A percentile compares a stretch with the other conserved stretches of the same genome.
These are phyloP conservation scores for Triticum turgidum DNA, from an alignment of 176 grass and related monocot species.

Conservation along the genomic window DNA sequence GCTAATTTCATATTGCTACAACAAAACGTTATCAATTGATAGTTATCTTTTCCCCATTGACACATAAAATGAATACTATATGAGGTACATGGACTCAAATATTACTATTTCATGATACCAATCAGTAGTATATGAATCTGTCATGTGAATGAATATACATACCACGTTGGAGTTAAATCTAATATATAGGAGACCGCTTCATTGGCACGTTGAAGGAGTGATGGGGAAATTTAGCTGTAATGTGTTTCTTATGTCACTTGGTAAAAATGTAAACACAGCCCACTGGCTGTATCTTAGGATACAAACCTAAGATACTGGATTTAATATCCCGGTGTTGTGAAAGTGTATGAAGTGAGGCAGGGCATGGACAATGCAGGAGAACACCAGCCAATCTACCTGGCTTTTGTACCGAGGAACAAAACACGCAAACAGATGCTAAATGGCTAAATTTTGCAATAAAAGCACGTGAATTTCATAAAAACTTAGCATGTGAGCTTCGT, in stretches of 20 bases:
- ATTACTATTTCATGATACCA: background rate
- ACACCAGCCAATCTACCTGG: background rate
- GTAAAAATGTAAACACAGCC: background rate
- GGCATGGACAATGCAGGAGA: background rate
- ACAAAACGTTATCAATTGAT: constrained; percentile 8
- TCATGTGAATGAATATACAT: background rate
- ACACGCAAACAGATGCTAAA: background rate
- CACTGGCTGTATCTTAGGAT: constrained; percentile 1
- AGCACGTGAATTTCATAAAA: background rate
- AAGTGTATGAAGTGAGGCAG: background rate
- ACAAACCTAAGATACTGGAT: background rate
- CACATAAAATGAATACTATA: background rate
- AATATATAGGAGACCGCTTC: background rate
- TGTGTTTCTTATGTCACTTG: constrained; percentile 5
- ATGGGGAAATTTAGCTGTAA: background rate
- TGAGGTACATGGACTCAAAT: background rate
- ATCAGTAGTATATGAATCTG: constrained; percentile 2
- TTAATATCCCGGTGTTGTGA: background rate
- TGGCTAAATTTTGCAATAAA: background rate
- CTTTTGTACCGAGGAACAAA: background rate
- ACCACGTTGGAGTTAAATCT: background rate
- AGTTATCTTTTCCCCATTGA: background rate
- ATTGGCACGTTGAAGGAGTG: background rate
- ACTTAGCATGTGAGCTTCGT: background rate
- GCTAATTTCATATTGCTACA: background rate